phyloP scores from a whole-genome alignment of 495 filamentous ascomycete genomes.

The Trichoderma reesei region DNA sequence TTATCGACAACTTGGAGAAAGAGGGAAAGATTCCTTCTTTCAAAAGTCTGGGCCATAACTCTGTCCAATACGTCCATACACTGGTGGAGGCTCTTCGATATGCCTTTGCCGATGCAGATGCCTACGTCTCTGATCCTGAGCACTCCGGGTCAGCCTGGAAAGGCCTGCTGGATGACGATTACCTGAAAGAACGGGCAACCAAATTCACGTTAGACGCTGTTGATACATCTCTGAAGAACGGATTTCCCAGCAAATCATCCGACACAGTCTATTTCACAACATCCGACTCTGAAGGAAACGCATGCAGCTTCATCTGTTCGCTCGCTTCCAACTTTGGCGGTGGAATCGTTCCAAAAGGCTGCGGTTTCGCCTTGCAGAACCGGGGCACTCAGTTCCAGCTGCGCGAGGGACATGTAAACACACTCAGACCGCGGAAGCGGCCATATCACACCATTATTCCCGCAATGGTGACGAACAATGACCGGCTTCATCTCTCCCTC shows the following conservation, averaged over 20 bases:
- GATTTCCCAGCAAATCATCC: constrained; percentile 46
- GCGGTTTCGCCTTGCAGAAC: constrained; percentile 91
- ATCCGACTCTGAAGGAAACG: constrained; percentile 78
- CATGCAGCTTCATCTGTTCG: constrained; percentile 91
- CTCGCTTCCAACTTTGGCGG: constrained; percentile 89
- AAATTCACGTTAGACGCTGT: constrained; percentile 26
- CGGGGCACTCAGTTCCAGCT: constrained; percentile 78
- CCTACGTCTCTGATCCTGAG: constrained; percentile 82
- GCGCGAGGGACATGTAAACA: constrained; percentile 59
- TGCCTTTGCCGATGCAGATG: constrained; percentile 80
- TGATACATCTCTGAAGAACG: constrained; percentile 30
- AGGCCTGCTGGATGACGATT: constrained; percentile 44
- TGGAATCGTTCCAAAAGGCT: constrained; percentile 67
- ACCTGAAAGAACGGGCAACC: constrained; percentile 32
- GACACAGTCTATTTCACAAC: constrained; percentile 93
- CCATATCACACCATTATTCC: constrained; percentile 99
- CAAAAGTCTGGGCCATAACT: constrained; percentile 60
- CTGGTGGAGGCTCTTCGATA: constrained; percentile 85
- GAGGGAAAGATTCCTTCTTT: constrained; percentile 59
- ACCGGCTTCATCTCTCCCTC: constrained; percentile 70
- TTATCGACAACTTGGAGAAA: constrained; percentile 73
- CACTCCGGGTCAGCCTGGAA: constrained; percentile 52
- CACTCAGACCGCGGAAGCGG: constrained; percentile 65
- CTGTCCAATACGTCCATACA: constrained; percentile 66
- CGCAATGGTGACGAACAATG: constrained; percentile 78